Evolutionary conservation across 2,329 filamentous ascomycete genomes (phyloP), one percentile per base, ranked within the genome.

Genomic region (Diaporthe amygdali): DNA sequence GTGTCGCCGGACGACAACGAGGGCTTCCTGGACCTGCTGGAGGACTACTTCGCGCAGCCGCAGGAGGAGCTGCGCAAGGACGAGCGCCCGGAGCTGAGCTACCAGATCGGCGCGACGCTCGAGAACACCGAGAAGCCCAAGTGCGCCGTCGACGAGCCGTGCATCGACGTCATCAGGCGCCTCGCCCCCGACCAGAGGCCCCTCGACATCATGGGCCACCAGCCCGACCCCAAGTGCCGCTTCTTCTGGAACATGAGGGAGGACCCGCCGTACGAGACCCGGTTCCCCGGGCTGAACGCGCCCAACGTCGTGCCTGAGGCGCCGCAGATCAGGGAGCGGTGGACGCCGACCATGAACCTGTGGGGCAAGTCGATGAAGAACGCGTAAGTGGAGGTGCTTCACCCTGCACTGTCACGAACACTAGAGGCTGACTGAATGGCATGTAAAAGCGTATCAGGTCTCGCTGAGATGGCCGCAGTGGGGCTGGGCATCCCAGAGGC

Each of bases 191-290:
- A 81, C 2, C 87, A 91, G 82, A 81, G 89, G 47, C 89, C 89
- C 3, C 83, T 90, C 10, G 89, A 91, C 76, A 87, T 91, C 74
- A 75, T 79, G n/a, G 87, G 78, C 8, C 88, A 90, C 77, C 77
- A 82, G 34, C 89, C 89, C 0, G 89, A 91, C 70, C 89, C 89
- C 47, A 91, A 91, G 79, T 90, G 88, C 76, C 84, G 89, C 52
- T 91, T 91, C 82, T 91, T 91, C 78, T 91, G 89, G 89, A 81
- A 86, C 72, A 89, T 91, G 86, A 84, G 82, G 14, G 86, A 89
- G 75, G 71, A 74, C 66, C 85, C 87, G 30, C 88, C 88, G 0
- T 89, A 88, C 73, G 78, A 84, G 77, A 90, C 88, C 0, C 76
- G 83, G 71, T 91, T 90, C 72, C 88, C 88, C 0, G 84, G 82